phyloP scores from a whole-genome alignment of 345 rosid species.

The Camelina sativa region DNA sequence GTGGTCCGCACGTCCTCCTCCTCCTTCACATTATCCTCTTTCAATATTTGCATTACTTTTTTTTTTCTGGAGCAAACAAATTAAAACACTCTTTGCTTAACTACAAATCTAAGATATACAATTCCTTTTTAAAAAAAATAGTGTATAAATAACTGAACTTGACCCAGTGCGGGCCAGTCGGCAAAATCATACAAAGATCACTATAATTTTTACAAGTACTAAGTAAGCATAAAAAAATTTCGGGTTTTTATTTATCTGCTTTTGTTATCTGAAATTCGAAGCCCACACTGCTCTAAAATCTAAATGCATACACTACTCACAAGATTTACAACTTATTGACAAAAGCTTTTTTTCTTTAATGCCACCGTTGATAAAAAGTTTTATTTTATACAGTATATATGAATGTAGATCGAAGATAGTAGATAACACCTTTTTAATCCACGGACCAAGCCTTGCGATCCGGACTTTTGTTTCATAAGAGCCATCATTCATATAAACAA shows the following conservation, averaged over 20 bases:
- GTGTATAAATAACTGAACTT: background rate
- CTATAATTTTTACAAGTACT: conserved; percentile 3
- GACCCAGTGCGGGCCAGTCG: conserved; percentile 31
- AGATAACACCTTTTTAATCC: background rate
- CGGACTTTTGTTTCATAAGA: background rate
- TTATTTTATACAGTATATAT: no score
- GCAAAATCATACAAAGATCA: conserved; percentile 26
- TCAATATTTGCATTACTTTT: background rate
- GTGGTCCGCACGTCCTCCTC: conserved; percentile 45
- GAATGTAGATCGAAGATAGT: no score
- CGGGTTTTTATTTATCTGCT: background rate
- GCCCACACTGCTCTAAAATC: conserved; percentile 13
- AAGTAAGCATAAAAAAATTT: background rate
- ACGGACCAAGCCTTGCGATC: conserved; percentile 17
- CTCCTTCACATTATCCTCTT: conserved; percentile 41
- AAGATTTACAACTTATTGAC: background rate
- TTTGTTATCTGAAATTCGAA: conserved; percentile 14
- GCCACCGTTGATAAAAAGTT: background rate
- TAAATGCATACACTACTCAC: conserved; percentile 11
- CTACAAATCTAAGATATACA: no score
- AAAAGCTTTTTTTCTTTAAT: background rate
- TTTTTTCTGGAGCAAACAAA: no score
- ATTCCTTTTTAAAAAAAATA: no score
- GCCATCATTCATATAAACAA: conserved; percentile 4
- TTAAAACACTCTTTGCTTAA: no score